Conservation (phyloP, 164 flowering plant genomes). For the Vitis cinerea region DNA sequence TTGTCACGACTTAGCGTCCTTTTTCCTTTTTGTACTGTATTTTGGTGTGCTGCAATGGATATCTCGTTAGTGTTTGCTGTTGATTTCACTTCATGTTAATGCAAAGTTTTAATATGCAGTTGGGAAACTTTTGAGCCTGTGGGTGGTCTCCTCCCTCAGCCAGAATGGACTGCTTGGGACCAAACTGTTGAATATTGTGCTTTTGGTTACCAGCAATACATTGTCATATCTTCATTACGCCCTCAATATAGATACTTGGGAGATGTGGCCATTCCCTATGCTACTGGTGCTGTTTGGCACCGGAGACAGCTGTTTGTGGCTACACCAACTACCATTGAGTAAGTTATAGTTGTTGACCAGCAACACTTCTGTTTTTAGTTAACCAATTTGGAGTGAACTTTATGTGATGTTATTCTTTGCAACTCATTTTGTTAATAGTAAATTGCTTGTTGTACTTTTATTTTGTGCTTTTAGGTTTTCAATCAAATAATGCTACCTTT, state of each 20-base stretch:
- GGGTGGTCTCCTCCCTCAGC: conserved; percentile 93
- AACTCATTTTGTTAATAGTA: no score
- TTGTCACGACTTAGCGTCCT: not conserved
- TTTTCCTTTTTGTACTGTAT: conserved; percentile 1
- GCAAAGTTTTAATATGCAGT: conserved; percentile 43
- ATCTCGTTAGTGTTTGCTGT: not conserved
- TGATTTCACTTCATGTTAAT: conserved; percentile 7
- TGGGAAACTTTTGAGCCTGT: conserved; percentile 99
- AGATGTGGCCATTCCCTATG: conserved; percentile 95
- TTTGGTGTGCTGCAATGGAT: not conserved
- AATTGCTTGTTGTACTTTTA: no score
- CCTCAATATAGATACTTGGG: conserved; percentile 97
- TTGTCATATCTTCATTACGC: conserved; percentile 88
- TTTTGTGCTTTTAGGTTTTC: no score
- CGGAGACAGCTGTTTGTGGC: conserved; percentile 95
- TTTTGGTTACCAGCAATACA: conserved; percentile 86
- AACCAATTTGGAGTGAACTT: no score
- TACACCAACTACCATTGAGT: conserved; percentile 97
- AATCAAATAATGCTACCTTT: no score
- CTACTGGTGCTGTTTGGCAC: conserved; percentile 98
- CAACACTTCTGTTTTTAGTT: not conserved
- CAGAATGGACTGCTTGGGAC: conserved; percentile 99
- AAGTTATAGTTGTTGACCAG: conserved; percentile 26
- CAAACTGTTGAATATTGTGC: conserved; percentile 99
- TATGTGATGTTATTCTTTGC: no score